Base-by-base conservation (phyloP, 1,284 basidiomycete genomes). In the Mrakiaceae sp. region DNA sequence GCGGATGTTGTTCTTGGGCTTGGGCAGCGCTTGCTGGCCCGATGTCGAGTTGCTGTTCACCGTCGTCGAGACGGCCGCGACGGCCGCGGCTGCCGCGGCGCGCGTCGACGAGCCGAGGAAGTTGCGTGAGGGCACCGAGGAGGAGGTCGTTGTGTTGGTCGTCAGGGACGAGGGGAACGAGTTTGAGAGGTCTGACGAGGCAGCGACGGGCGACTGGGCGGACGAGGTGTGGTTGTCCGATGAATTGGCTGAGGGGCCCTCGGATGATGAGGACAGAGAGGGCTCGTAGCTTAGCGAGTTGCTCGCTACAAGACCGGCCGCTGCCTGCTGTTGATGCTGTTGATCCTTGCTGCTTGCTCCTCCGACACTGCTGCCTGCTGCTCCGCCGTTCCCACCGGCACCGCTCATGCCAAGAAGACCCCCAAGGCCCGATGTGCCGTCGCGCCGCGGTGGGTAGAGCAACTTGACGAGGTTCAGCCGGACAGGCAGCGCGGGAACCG, bases 1-100 rank as follows among this genome's bases (percentile, higher is more conserved):
- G 64, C 87, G 82, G 71, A 95, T 85, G 71, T 87, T 93, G 70
- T 90, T 88, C 74, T 90, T 93, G 27, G 92, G 90, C 51, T 88
- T 81, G 7, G 84, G 80, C 39, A 60, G 63, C 3, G 58, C 27
- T 27, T 27, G 27, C 27, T 27, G 27, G 27, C 27, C 27, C 27
- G 27, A 27, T 27, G 27, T 27, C 27, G 27, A 27, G 27, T 27
- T 27, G 27, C 27, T 27, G 27, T 27, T 27, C 27, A 27, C 27
- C 27, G 27, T 27, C 27, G 27, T 27, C 27, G 27, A 27, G 27
- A 27, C 27, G 27, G 27, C 27, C 27, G 27, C 27, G 27, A 27
- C 27, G 27, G 27, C 27, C 27, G 27, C 27, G 27, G 27, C 27
- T 27, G 27, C 27, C 27, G 27, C 27, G 27, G 27, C 27, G 27